A percentile compares a stretch with the other conserved stretches of the same genome.
Conservation (phyloP, 1,284 basidiomycete species). For the Phellopilus nigrolimitatus region DNA sequence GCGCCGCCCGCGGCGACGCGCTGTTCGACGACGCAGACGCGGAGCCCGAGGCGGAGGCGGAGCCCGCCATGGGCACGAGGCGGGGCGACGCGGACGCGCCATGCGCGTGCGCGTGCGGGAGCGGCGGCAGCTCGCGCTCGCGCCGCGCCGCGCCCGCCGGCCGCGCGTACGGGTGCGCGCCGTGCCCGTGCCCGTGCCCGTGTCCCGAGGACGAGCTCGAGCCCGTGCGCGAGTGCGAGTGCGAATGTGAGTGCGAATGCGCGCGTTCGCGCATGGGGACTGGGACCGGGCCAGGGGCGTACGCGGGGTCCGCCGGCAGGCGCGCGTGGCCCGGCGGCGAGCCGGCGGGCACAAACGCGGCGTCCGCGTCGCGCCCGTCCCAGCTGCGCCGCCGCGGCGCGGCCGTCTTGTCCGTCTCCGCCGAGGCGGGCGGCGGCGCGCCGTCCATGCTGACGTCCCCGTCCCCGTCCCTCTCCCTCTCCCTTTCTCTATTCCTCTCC, state of each 20-base stretch:
- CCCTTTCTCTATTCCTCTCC: not conserved
- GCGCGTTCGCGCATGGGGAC: not conserved
- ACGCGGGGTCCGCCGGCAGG: not conserved
- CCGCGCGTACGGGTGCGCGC: slow-evolving; percentile 9
- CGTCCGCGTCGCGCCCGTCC: not conserved
- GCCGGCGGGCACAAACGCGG: not conserved
- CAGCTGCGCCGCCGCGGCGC: not conserved
- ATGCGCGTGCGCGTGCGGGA: not conserved
- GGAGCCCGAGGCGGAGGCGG: not conserved
- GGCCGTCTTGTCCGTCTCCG: not conserved
- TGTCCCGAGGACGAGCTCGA: slow-evolving; percentile 14
- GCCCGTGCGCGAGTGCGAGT: slow-evolving; percentile 13
- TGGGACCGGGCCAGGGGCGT: not conserved
- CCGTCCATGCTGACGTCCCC: not conserved
- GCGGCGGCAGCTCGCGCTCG: slow-evolving; percentile 5
- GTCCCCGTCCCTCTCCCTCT: not conserved
- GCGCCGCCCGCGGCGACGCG: not conserved
- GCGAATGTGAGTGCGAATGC: slow-evolving; percentile 5
- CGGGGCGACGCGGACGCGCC: not conserved
- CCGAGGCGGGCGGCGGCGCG: not conserved
- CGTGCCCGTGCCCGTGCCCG: slow-evolving; percentile 7
- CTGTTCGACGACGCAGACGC: not conserved
- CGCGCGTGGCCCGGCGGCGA: not conserved
- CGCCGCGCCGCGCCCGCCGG: slow-evolving; percentile 4
- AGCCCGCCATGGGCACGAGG: not conserved